Evolutionary conservation across 2,329 filamentous ascomycete genomes (phyloP), one percentile per base, ranked within the genome.

Genomic region (Xylariaceae sp.): DNA sequence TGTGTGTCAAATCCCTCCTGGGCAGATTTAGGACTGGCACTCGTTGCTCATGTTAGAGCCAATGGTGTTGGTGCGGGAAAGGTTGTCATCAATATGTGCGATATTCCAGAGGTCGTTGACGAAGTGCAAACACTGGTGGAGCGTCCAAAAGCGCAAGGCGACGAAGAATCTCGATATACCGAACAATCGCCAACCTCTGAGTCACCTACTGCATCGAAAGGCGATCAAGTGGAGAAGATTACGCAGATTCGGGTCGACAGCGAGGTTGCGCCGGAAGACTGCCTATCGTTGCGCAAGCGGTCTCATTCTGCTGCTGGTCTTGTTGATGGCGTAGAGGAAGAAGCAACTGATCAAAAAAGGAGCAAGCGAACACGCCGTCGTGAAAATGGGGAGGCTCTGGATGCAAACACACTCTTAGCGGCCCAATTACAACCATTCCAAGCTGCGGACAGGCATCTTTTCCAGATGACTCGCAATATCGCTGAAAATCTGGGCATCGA

Each of bases 341-440:
- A 87, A 39, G 78, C 76, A 23, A 76, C 75, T 1, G 78, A 82
- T 9, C 81, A 82, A 56, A 88, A 87, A 67, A 77, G 85, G 58
- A 88, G 85, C 71, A 89, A 88, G 68, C 77, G 86, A 53, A 85
- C 85, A 35, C 79, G 86, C 51, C 80, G 84, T 15, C 78, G 86
- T 56, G 85, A 87, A 49, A 81, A 80, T 9, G 72, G 74, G 41
- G 84, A 85, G 53, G 71, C 74, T 0, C 70, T 80, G 11, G 83
- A 86, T 61, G 76, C 81, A 5, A 80, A 77, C 54, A 78, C 77
- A 0, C 73, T 80, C 30, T 77, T 80, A 55, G 80, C 82, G 1
- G 79, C 78, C 55, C 82, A 86, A 65, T 71, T 87, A 3, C 79
- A 82, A 64, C 79, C 80, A 1, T 81, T 78, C 52, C 82, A 85